Evolutionary conservation across 331 rosid genomes (phyloP).

Genomic region (Rosa hybrid): DNA sequence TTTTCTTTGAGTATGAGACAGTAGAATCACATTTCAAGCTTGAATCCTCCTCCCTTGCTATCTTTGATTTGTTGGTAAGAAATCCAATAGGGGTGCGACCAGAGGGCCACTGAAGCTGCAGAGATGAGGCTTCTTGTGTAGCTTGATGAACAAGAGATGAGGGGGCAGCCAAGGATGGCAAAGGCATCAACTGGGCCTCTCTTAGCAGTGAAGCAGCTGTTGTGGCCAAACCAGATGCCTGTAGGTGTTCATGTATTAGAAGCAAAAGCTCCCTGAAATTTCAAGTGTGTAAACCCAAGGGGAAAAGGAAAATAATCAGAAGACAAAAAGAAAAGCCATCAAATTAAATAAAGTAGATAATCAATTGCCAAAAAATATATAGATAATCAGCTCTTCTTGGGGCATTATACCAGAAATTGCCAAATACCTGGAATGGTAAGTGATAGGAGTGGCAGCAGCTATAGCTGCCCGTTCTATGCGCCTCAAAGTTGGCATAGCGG

Average conservation of each 20-base stretch:
- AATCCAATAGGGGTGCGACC: slow-evolving; percentile 81
- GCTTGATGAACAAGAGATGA: slow-evolving; percentile 66
- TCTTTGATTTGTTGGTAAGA: slow-evolving; percentile 59
- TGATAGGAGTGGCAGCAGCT: slow-evolving; percentile 99
- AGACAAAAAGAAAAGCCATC: slow-evolving; percentile 5
- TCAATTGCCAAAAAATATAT: neutral
- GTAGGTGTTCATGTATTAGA: slow-evolving; percentile 90
- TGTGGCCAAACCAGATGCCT: slow-evolving; percentile 79
- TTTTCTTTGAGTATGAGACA: slow-evolving; percentile 54
- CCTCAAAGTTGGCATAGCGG: slow-evolving; percentile 97
- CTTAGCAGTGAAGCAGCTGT: slow-evolving; percentile 73
- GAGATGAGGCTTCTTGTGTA: slow-evolving; percentile 64
- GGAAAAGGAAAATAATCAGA: neutral
- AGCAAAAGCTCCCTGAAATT: slow-evolving; percentile 85
- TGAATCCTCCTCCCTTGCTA: slow-evolving; percentile 59
- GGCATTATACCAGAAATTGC: slow-evolving; percentile 10
- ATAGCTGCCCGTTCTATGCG: slow-evolving; percentile 99
- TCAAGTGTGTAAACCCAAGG: slow-evolving; percentile 22
- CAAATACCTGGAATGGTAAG: slow-evolving; percentile 84
- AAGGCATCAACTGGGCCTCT: slow-evolving; percentile 91
- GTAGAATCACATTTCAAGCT: slow-evolving; percentile 45
- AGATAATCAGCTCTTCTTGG: slow-evolving; percentile 14
- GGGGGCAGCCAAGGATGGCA: slow-evolving; percentile 74
- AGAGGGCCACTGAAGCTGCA: slow-evolving; percentile 80
- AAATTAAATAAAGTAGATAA: neutral